phyloP scores from a whole-genome alignment of 2,329 filamentous ascomycete species.

The Ceratocystis cacaofunesta region DNA sequence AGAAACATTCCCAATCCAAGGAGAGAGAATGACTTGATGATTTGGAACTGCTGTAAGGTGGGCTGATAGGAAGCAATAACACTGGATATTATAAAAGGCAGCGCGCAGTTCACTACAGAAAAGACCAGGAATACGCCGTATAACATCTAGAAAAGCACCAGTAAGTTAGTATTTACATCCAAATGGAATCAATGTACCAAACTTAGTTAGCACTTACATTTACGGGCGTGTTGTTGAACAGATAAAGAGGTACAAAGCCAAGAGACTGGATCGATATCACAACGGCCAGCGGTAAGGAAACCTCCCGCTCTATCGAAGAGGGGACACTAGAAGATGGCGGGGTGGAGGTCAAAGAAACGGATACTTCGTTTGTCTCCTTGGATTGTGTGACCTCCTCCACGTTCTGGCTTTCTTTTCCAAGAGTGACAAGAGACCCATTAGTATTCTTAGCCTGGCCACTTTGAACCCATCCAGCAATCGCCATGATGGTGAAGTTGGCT shows the following conservation, averaged over 20 bases:
- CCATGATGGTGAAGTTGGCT: slow-evolving; percentile 88
- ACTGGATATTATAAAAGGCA: slow-evolving; percentile 43
- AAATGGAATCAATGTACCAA: not conserved
- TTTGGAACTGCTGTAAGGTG: slow-evolving; percentile 53
- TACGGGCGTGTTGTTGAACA: slow-evolving; percentile 63
- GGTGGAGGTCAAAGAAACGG: not conserved
- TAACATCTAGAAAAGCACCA: slow-evolving; percentile 35
- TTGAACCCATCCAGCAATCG: slow-evolving; percentile 83
- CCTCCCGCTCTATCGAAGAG: slow-evolving; percentile 41
- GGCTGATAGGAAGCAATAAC: slow-evolving; percentile 38
- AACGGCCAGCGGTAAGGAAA: slow-evolving; percentile 59
- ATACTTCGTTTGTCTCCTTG: not conserved
- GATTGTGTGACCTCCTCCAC: slow-evolving; percentile 6
- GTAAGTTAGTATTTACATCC: not conserved
- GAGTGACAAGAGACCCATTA: not conserved
- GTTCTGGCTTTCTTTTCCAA: slow-evolving; percentile 19
- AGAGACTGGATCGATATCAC: slow-evolving; percentile 61
- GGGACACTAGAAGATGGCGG: not conserved
- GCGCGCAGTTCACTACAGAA: slow-evolving; percentile 35
- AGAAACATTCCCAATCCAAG: slow-evolving; percentile 83
- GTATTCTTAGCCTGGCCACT: slow-evolving; percentile 43
- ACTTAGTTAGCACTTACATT: slow-evolving; percentile 35
- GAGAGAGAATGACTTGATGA: slow-evolving; percentile 85
- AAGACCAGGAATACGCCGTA: slow-evolving; percentile 44
- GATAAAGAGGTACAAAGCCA: slow-evolving; percentile 64